Evolutionary conservation across 2,329 filamentous ascomycete species (phyloP).

Genomic region (Nothopassalora personata): DNA sequence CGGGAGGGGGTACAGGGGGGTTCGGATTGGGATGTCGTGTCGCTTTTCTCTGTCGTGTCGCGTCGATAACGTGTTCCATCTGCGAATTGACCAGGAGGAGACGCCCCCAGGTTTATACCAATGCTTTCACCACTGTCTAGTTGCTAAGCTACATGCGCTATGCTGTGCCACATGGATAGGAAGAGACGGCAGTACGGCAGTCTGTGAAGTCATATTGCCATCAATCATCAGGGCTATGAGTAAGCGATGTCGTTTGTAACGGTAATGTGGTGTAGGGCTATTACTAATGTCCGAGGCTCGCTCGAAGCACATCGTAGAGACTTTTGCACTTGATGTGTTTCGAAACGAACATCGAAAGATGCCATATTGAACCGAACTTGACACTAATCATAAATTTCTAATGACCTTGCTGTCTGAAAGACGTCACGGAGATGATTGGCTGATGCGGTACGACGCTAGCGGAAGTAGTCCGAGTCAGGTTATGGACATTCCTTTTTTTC

Average conservation of each 20-base stretch:
- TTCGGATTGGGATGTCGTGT: not conserved
- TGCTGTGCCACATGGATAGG: not conserved
- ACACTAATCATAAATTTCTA: too few relatives aligned
- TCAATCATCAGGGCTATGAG: not conserved
- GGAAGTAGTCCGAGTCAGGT: too few relatives aligned
- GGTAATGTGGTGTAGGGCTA: not conserved
- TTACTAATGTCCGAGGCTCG: not conserved
- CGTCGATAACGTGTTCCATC: not conserved
- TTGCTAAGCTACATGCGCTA: not conserved
- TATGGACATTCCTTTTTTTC: too few relatives aligned
- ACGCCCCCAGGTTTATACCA: not conserved
- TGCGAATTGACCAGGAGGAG: not conserved
- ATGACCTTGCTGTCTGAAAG: too few relatives aligned
- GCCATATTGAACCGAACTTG: too few relatives aligned
- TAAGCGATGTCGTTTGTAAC: not conserved
- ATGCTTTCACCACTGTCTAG: not conserved
- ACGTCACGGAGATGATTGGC: too few relatives aligned
- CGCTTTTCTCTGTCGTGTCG: not conserved
- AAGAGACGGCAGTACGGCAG: not conserved
- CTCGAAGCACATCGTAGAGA: too few relatives aligned
- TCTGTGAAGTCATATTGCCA: not conserved
- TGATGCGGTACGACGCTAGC: too few relatives aligned
- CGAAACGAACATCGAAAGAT: too few relatives aligned
- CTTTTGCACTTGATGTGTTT: too few relatives aligned
- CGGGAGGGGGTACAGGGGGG: not conserved